Conservation (phyloP, 768 basidiomycete species). For the Tulasnella sp. region DNA sequence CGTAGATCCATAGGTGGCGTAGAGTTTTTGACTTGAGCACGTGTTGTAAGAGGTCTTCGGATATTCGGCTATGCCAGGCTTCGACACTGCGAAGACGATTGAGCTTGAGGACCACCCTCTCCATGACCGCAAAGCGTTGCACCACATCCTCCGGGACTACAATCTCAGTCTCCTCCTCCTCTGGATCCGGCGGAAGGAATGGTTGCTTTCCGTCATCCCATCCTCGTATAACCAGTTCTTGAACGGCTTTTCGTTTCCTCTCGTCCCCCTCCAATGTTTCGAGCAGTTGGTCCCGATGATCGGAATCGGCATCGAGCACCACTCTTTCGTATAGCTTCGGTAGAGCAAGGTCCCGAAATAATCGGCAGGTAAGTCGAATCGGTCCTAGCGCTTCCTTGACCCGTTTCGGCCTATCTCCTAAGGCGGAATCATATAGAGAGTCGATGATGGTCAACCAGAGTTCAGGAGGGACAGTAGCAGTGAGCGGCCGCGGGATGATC, state of each 20-base stretch:
- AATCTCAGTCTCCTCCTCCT: not conserved
- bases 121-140: not conserved
- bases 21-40: not conserved
- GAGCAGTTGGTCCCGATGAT: not conserved
- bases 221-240: not conserved
- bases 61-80: not conserved
- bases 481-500: not conserved
- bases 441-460: not conserved
- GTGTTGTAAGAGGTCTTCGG: not conserved
- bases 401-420: not conserved
- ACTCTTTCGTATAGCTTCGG: not conserved
- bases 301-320: not conserved
- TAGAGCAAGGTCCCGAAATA: not conserved
- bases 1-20: not conserved
- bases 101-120: not conserved
- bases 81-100: not conserved
- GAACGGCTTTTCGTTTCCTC: not conserved
- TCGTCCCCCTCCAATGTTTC: not conserved
- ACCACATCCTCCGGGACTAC: not conserved
- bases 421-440: not conserved
- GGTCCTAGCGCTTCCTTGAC: not conserved
- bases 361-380: not conserved
- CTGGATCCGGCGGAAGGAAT: not conserved
- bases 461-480: not conserved
- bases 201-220: not conserved